phyloP scores from a whole-genome alignment of 2,329 filamentous ascomycete species.

The Ophiostoma populinum region DNA sequence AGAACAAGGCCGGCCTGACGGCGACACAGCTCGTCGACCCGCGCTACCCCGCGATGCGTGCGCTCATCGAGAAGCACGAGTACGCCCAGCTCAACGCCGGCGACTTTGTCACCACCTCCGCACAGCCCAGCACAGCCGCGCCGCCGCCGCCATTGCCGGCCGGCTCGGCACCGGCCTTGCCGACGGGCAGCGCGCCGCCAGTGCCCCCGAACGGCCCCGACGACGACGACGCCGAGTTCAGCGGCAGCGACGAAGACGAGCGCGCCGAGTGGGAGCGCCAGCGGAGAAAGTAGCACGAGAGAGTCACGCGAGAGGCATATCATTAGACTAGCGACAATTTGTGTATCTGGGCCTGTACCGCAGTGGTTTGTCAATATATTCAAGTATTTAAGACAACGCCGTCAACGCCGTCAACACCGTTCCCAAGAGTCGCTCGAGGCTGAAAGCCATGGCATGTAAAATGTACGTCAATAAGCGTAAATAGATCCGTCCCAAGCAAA shows the following conservation, averaged over 20 bases:
- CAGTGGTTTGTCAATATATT: too few relatives aligned
- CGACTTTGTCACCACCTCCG: constrained; percentile 30
- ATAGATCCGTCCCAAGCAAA: background rate
- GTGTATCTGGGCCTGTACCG: too few relatives aligned
- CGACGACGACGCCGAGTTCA: constrained; percentile 43
- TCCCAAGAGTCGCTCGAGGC: too few relatives aligned
- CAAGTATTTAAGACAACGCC: too few relatives aligned
- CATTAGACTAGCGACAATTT: too few relatives aligned
- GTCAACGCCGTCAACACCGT: too few relatives aligned
- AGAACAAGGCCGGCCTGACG: constrained; percentile 58
- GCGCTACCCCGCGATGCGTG: constrained; percentile 41
- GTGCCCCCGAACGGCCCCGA: too few relatives aligned
- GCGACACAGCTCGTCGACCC: constrained; percentile 60
- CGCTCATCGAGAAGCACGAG: constrained; percentile 53
- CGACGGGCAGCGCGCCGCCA: constrained; percentile 5
- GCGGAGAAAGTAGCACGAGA: too few relatives aligned
- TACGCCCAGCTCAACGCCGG: constrained; percentile 41
- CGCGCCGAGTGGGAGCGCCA: constrained; percentile 42
- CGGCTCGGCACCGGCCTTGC: constrained; percentile 4
- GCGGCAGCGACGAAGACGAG: constrained; percentile 47
- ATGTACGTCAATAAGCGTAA: background rate
- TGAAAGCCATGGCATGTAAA: background rate
- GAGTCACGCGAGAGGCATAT: too few relatives aligned
- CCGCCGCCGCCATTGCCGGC: background rate
- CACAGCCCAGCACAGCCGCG: constrained; percentile 5